Conservation (phyloP, 2,329 filamentous ascomycete genomes). For the Keithomyces neogunnii region DNA sequence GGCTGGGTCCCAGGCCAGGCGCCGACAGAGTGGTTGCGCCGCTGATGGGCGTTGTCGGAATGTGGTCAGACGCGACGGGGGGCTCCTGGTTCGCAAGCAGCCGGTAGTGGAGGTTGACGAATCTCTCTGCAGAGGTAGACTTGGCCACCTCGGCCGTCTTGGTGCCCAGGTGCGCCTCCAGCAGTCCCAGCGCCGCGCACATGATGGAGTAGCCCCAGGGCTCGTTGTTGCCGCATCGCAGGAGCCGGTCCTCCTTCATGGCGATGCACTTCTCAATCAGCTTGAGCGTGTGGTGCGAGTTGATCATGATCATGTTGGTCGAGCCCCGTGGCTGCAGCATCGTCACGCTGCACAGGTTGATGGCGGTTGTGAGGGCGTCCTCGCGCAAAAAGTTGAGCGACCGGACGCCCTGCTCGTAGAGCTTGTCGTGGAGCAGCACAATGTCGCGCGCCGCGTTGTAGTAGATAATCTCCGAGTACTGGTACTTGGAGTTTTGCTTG, state of each 20-base stretch:
- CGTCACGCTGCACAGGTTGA: conserved; percentile 53
- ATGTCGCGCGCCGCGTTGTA: conserved; percentile 55
- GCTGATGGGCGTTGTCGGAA: conserved; percentile 15
- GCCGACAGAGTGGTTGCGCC: conserved; percentile 11
- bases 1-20: conserved; percentile 17
- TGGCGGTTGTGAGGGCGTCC: conserved; percentile 49
- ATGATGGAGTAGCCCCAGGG: conserved; percentile 58
- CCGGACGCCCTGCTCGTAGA: conserved; percentile 49
- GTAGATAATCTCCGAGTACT: conserved; percentile 55
- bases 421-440: conserved; percentile 52
- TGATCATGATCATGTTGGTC: conserved; percentile 55
- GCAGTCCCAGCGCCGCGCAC: conserved; percentile 49
- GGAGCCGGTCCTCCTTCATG: conserved; percentile 52
- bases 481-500: conserved; percentile 51
- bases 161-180: conserved; percentile 50
- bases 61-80: conserved; percentile 24
- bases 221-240: conserved; percentile 55
- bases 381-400: conserved; percentile 53
- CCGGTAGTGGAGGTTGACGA: conserved; percentile 50
- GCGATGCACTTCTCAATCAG: conserved; percentile 52
- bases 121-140: conserved; percentile 49
- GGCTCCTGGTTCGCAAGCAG: conserved; percentile 46
- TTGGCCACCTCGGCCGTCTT: conserved; percentile 50
- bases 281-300: conserved; percentile 49
- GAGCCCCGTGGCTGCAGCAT: conserved; percentile 51